These are phyloP conservation scores for Aspergillus sp. DNA, from an alignment of 2,329 filamentous ascomycete genomes.

Conservation along the genomic window DNA sequence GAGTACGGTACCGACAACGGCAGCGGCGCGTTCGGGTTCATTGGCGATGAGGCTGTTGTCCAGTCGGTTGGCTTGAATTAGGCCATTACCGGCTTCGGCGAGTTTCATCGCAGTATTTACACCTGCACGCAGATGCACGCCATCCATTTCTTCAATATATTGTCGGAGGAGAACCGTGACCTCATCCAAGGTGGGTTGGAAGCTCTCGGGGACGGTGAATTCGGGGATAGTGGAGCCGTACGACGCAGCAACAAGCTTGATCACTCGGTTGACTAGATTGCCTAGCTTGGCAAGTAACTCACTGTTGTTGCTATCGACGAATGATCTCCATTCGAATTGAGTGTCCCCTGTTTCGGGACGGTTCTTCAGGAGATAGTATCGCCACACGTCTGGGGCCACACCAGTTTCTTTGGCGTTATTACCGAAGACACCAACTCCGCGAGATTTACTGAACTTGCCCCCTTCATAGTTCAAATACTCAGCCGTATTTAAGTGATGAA, in stretches of 20 bases:
- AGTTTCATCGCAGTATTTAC: slow-evolving; percentile 56
- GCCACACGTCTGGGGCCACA: slow-evolving; percentile 83
- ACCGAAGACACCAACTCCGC: slow-evolving; percentile 87
- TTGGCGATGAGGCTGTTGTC: slow-evolving; percentile 62
- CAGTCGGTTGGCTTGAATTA: slow-evolving; percentile 61
- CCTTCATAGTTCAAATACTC: slow-evolving; percentile 88
- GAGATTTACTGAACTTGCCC: slow-evolving; percentile 90
- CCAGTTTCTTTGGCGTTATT: slow-evolving; percentile 86
- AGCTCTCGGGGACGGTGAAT: slow-evolving; percentile 41
- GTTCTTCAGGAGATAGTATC: slow-evolving; percentile 84
- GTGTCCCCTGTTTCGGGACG: slow-evolving; percentile 83
- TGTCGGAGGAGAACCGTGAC: slow-evolving; percentile 55
- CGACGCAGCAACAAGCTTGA: slow-evolving; percentile 71
- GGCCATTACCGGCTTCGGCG: slow-evolving; percentile 58
- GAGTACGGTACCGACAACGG: slow-evolving; percentile 73
- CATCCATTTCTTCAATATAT: slow-evolving; percentile 60
- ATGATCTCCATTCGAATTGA: slow-evolving; percentile 85
- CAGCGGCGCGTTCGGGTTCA: slow-evolving; percentile 59
- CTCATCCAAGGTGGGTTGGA: slow-evolving; percentile 42
- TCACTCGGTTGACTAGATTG: slow-evolving; percentile 71
- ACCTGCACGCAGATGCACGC: slow-evolving; percentile 59
- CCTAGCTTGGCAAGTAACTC: slow-evolving; percentile 74
- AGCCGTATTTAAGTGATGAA: slow-evolving; percentile 83
- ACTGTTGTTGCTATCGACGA: slow-evolving; percentile 83
- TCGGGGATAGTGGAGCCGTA: slow-evolving; percentile 59